These are phyloP conservation scores for Camelina sativa DNA, from an alignment of 345 rosid species.

Conservation along the genomic window DNA sequence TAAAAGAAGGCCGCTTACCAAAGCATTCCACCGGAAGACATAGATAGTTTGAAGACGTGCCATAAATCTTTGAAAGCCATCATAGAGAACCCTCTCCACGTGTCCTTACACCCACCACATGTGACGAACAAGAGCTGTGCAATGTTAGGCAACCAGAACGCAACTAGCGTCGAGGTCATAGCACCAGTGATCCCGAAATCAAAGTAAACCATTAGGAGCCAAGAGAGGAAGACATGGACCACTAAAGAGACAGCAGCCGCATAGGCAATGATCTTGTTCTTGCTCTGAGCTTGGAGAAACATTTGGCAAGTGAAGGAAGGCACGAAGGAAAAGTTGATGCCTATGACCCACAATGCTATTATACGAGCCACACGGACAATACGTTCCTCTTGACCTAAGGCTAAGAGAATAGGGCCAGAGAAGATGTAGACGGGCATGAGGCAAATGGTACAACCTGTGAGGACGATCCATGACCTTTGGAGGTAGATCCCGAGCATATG, in stretches of 20 bases:
- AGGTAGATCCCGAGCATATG: conserved; percentile 86
- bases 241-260: conserved; percentile 53
- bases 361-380: conserved; percentile 53
- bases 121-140: conserved; percentile 65
- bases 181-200: conserved; percentile 71
- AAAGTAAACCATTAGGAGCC: conserved; percentile 62
- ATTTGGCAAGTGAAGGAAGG: conserved; percentile 72
- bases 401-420: conserved; percentile 53
- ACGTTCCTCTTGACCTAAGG: conserved; percentile 60
- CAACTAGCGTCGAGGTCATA: conserved; percentile 60
- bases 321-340: conserved; percentile 51
- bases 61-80: conserved; percentile 69
- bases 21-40: conserved; percentile 78
- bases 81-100: conserved; percentile 71
- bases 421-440: conserved; percentile 66
- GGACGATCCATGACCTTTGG: conserved; percentile 82
- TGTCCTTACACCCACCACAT: conserved; percentile 67
- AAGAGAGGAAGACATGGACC: conserved; percentile 61
- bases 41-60: conserved; percentile 69
- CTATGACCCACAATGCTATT: conserved; percentile 61
- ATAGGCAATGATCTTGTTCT: conserved; percentile 70
- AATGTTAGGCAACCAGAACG: conserved; percentile 77
- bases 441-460: conserved; percentile 41
- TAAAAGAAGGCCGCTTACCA: conserved; percentile 49
- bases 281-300: conserved; percentile 86